Base-by-base conservation (phyloP, 2,329 filamentous ascomycete genomes). In the Hypoxylon sp. region DNA sequence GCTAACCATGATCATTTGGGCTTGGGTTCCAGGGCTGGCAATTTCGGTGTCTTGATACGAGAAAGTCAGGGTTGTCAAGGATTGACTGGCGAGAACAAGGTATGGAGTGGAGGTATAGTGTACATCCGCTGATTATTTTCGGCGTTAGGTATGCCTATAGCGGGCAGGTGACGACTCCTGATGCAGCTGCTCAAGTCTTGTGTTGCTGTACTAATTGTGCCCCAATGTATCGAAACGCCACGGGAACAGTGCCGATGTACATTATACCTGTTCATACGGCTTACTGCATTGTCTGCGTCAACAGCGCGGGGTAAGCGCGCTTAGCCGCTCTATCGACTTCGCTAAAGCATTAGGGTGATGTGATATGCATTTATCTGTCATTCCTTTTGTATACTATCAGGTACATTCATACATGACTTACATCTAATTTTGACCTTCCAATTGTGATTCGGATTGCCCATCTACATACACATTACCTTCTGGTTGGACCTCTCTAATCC, bases 281-380 rank as follows among this genome's bases (percentile, higher is more conserved):
- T 58, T 58, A 49, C 25, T 49, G 43, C 55, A 58, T 57, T 43
- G 28, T 17, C 10, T 23, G 21, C 43, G 13, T 21, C 14, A 43
- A 49, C 45, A 36, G 43, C 55, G 55, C 55, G 55, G 43, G 55
- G 53, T 56, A 56, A 56, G 53, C 53, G 53, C 53, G 53, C 53
- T 56, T 56, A 32, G 14, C 38, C 25, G 28, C 19, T 57, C 13
- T 9, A 10, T 48, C 34, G 30, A 36, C 41, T 32, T 19, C 5
- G 19, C 6, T 57, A 57, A 23, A 23, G 13, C 5, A 36, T 6
- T 36, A 48, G 48, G 10, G 17, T 23, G 14, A 38, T 38, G 36
- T 38, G 21, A 58, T 56, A 57, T 57, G 25, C 28, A 57, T 34
- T 13, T 43, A 57, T 46, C 13, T 11, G 17, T n/a, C 7, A 45